Evolutionary conservation across 345 rosid species (phyloP).

Genomic region (Brassica nigra): DNA sequence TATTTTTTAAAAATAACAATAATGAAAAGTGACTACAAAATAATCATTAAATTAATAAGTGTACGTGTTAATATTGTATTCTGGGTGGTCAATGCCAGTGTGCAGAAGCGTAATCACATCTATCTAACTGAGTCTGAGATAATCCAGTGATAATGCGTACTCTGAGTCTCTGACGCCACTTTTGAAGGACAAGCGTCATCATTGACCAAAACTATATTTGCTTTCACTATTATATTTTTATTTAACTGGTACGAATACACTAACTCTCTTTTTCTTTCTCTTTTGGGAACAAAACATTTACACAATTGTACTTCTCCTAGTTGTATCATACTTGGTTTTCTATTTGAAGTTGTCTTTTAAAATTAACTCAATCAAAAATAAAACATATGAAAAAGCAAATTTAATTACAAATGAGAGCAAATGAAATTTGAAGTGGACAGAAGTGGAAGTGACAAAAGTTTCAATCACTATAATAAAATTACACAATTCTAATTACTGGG

Average conservation of each 20-base stretch:
- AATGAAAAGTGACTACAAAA: not conserved
- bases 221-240: not conserved
- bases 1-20: not conserved
- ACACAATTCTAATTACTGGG: not conserved
- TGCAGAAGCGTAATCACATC: constrained; percentile 33
- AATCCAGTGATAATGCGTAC: constrained; percentile 22
- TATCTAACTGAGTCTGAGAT: constrained; percentile 2
- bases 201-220: constrained; percentile 2
- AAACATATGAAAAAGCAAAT: not conserved
- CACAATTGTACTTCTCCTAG: not conserved
- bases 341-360: not conserved
- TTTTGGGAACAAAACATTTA: not conserved
- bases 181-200: constrained; percentile 27
- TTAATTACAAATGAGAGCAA: not conserved
- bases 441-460: not conserved
- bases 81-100: not conserved
- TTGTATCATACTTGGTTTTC: not conserved
- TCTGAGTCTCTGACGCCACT: constrained; percentile 22
- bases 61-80: constrained; percentile 17
- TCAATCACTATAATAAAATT: not conserved
- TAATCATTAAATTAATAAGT: not conserved
- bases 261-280: constrained; percentile 17
- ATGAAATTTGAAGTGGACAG: not conserved
- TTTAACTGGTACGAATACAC: not conserved
- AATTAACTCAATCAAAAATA: not conserved